Conservation (phyloP, 75 land plant species). For the Adiantum capillusveneris region DNA sequence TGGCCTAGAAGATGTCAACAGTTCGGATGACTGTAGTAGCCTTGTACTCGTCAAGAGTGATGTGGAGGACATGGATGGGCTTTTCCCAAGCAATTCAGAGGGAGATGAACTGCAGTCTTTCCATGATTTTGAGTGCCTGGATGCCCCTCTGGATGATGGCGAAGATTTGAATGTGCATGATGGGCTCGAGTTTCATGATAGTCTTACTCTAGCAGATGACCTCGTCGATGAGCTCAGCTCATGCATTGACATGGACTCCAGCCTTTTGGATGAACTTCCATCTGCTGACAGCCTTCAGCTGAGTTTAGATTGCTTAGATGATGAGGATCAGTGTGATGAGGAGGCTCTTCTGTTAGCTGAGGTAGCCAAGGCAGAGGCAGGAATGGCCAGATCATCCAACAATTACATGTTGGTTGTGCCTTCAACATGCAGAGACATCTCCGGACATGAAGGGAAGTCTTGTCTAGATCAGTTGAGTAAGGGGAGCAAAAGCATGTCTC, state of each 20-base stretch:
- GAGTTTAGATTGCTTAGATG: neutral
- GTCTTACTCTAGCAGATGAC: constrained; percentile 30
- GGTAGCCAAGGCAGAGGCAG: constrained; percentile 18
- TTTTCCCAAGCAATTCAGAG: neutral
- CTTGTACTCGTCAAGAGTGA: neutral
- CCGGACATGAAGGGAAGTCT: neutral
- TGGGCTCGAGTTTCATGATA: constrained; percentile 27
- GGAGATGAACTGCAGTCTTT: neutral
- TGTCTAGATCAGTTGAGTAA: neutral
- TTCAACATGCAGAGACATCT: neutral
- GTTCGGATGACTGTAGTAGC: neutral
- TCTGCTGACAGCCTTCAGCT: constrained; percentile 6
- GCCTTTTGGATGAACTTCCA: constrained; percentile 41
- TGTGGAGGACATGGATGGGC: neutral
- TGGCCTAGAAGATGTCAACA: neutral
- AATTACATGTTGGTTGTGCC: neutral
- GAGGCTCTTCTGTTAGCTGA: constrained; percentile 36
- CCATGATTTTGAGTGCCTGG: constrained; percentile 4
- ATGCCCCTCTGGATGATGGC: neutral
- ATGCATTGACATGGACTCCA: constrained; percentile 51
- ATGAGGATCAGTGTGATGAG: constrained; percentile 12
- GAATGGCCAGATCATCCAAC: neutral
- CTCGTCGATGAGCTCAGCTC: constrained; percentile 34
- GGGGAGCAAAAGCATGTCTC: constrained; percentile 6
- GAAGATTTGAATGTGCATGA: constrained; percentile 4